These are phyloP conservation scores for Centrapalus pauciflorus DNA, from an alignment of 129 eudicot genomes.

Conservation along the genomic window DNA sequence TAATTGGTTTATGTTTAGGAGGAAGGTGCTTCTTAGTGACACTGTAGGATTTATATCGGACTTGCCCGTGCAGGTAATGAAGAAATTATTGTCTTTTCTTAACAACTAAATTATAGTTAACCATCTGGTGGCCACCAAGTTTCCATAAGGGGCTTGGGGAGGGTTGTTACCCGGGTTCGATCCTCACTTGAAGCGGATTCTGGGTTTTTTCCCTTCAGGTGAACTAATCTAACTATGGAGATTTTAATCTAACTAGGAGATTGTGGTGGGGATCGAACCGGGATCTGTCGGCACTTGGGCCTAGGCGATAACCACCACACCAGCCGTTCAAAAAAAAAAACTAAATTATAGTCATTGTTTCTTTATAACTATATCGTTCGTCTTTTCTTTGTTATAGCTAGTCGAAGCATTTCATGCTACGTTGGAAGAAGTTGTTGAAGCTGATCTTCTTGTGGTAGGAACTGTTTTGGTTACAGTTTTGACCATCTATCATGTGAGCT, in stretches of 20 bases:
- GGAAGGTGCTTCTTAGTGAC: constrained; percentile 88
- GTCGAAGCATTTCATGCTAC: constrained; percentile 98
- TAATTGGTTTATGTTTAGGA: constrained; percentile 41
- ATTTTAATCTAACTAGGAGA: too few relatives aligned
- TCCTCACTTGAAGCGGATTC: too few relatives aligned
- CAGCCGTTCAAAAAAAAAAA: too few relatives aligned
- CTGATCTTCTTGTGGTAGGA: constrained; percentile 96
- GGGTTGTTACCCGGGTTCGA: too few relatives aligned
- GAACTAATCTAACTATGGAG: too few relatives aligned
- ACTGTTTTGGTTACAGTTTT: constrained; percentile 11
- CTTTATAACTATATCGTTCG: neutral
- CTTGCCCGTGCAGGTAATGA: constrained; percentile 86
- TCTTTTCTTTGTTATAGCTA: constrained; percentile 59
- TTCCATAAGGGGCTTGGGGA: too few relatives aligned
- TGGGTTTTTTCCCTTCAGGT: too few relatives aligned
- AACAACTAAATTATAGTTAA: neutral
- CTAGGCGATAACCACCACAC: too few relatives aligned
- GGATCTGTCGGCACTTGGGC: too few relatives aligned
- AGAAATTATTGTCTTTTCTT: neutral
- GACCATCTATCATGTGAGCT: neutral
- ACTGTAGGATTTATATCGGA: constrained; percentile 98
- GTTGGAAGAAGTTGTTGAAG: constrained; percentile 96
- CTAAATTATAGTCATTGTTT: neutral
- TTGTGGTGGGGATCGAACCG: too few relatives aligned
- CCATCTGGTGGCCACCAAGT: too few relatives aligned